phyloP scores from a whole-genome alignment of 805 yeast genomes.

The Kazachstania viticola region DNA sequence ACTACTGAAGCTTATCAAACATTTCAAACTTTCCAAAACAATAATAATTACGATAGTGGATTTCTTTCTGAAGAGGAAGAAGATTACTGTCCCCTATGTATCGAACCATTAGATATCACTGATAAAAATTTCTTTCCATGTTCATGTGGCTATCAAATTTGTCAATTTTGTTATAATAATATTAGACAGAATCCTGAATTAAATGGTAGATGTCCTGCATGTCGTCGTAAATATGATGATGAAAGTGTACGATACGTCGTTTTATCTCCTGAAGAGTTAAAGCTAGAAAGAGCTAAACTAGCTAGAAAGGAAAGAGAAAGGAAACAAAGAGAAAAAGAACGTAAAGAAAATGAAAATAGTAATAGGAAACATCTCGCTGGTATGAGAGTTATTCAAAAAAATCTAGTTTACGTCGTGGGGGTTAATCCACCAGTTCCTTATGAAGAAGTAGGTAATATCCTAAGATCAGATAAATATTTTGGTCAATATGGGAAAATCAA shows the following conservation, averaged over 20 bases:
- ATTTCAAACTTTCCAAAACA: conserved; percentile 21
- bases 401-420: conserved; percentile 92
- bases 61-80: conserved; percentile 28
- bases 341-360: conserved; percentile 75
- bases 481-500: conserved; percentile 97
- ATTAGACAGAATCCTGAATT: conserved; percentile 91
- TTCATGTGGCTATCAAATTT: conserved; percentile 97
- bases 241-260: conserved; percentile 80
- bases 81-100: conserved; percentile 72
- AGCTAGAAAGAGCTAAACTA: conserved; percentile 66
- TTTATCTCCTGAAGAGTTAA: conserved; percentile 74
- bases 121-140: conserved; percentile 98
- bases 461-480: conserved; percentile 85
- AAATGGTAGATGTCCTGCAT: conserved; percentile 95
- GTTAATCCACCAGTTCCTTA: conserved; percentile 65
- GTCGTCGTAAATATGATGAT: conserved; percentile 89
- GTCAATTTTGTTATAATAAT: conserved; percentile 96
- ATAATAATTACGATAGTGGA: conserved; percentile 21
- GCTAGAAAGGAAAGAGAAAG: conserved; percentile 72
- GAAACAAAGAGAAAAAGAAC: conserved; percentile 82
- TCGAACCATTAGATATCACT: conserved; percentile 94
- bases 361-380: conserved; percentile 87
- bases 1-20: conserved; percentile 21
- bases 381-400: conserved; percentile 96
- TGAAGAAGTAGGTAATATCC: conserved; percentile 71